These are phyloP conservation scores for Hibiscus mutabilis DNA, from an alignment of 345 rosid genomes.

Conservation along the genomic window DNA sequence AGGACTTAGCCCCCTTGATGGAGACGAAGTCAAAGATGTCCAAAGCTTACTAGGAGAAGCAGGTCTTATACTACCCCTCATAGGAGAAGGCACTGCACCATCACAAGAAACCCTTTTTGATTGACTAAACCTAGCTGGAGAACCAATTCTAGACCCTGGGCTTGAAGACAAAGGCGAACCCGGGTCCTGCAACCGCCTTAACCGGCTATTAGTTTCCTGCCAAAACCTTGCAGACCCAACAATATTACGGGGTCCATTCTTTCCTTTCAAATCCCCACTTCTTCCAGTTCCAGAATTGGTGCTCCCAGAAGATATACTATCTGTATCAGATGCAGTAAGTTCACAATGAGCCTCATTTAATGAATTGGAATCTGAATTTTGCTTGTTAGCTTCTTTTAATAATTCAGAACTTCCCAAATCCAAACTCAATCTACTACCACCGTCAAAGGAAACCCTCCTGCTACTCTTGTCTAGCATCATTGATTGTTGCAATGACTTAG, in stretches of 20 bases:
- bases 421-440: constrained; percentile 43
- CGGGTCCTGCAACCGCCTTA: constrained; percentile 85
- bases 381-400: constrained; percentile 25
- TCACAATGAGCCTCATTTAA: constrained; percentile 51
- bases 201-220: constrained; percentile 87
- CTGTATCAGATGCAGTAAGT: constrained; percentile 66
- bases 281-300: constrained; percentile 45
- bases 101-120: constrained; percentile 62
- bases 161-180: constrained; percentile 59
- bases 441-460: constrained; percentile 42
- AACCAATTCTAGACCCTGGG: constrained; percentile 47
- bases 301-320: constrained; percentile 74
- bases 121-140: constrained; percentile 49
- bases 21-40: constrained; percentile 47
- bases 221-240: constrained; percentile 73
- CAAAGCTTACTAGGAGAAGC: constrained; percentile 81
- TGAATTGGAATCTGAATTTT: constrained; percentile 36
- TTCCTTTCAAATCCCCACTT: constrained; percentile 33
- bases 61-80: constrained; percentile 48
- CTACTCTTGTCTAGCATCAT: constrained; percentile 35
- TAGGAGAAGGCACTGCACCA: constrained; percentile 54
- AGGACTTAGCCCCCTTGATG: constrained; percentile 71
- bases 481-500: constrained; percentile 51
- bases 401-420: constrained; percentile 37
- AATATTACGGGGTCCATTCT: constrained; percentile 37